Evolutionary conservation across 495 filamentous ascomycete species (phyloP).

Genomic region (Penicillium longicatenatum): DNA sequence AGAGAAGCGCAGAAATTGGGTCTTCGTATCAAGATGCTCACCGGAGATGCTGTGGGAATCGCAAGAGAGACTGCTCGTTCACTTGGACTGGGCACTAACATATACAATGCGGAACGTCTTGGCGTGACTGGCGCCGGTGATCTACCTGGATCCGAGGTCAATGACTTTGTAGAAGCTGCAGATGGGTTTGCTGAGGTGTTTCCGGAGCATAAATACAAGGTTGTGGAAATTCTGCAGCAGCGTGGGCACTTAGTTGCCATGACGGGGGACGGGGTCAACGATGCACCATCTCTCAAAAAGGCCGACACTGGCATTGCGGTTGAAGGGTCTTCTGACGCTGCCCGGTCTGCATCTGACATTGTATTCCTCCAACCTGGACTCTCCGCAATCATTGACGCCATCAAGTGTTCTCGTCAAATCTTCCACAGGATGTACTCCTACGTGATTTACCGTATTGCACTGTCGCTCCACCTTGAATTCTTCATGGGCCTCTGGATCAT

Average conservation of each 20-base stretch:
- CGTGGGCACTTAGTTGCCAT: conserved; percentile 95
- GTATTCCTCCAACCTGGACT: conserved; percentile 91
- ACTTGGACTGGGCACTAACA: conserved; percentile 88
- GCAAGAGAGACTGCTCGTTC: conserved; percentile 88
- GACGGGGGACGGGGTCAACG: conserved; percentile 98
- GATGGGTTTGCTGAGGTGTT: conserved; percentile 96
- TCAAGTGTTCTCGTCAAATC: conserved; percentile 93
- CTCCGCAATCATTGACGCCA: conserved; percentile 87
- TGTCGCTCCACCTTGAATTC: conserved; percentile 87
- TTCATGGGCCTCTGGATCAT: conserved; percentile 91
- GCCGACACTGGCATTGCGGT: conserved; percentile 87
- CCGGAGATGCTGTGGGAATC: conserved; percentile 92
- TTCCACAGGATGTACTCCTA: conserved; percentile 98
- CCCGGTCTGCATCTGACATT: conserved; percentile 90
- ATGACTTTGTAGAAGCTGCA: conserved; percentile 92
- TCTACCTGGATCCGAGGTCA: conserved; percentile 89
- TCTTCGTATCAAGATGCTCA: conserved; percentile 94
- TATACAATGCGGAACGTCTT: conserved; percentile 89
- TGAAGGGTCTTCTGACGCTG: conserved; percentile 90
- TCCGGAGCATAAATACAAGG: conserved; percentile 96
- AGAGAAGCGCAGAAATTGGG: conserved; percentile 85
- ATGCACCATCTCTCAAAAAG: conserved; percentile 94
- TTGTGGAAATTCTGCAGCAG: conserved; percentile 93
- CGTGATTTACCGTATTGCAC: conserved; percentile 91
- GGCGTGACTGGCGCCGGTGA: conserved; percentile 82